phyloP scores from a whole-genome alignment of 2,329 filamentous ascomycete genomes.

The Trichoderma aggressivum region DNA sequence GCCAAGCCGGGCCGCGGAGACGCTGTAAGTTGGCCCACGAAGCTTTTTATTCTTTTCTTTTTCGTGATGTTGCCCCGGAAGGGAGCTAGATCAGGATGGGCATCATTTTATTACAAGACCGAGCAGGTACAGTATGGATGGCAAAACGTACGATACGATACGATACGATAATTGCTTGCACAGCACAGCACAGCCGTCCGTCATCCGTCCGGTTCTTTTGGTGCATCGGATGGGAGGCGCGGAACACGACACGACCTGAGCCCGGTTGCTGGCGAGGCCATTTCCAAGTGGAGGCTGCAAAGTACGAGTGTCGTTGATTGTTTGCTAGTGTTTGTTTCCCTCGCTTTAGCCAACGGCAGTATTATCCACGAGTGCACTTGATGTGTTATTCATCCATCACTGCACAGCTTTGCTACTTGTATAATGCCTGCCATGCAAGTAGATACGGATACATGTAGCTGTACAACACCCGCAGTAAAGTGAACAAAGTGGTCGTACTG shows the following conservation, averaged over 20 bases:
- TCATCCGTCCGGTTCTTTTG: background rate
- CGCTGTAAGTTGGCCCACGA: background rate
- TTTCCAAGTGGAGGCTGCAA: background rate
- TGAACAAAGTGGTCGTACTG: too few relatives aligned
- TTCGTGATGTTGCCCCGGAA: background rate
- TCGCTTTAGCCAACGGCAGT: background rate
- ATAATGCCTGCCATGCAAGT: too few relatives aligned
- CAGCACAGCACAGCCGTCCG: background rate
- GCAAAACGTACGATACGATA: background rate
- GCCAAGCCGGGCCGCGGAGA: background rate
- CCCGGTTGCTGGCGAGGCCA: background rate
- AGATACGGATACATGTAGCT: too few relatives aligned
- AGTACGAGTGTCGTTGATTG: background rate
- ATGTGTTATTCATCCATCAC: background rate
- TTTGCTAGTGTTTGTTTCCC: background rate
- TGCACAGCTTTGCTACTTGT: too few relatives aligned
- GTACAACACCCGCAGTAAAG: too few relatives aligned
- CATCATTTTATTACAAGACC: background rate
- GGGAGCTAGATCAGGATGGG: background rate
- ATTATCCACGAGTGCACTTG: background rate
- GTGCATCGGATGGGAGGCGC: background rate
- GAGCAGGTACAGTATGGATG: background rate
- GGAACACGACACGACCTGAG: background rate
- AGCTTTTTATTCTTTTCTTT: background rate
- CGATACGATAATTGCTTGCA: background rate